These are phyloP conservation scores for Lepidium sativum DNA, from an alignment of 345 rosid species.

Conservation along the genomic window DNA sequence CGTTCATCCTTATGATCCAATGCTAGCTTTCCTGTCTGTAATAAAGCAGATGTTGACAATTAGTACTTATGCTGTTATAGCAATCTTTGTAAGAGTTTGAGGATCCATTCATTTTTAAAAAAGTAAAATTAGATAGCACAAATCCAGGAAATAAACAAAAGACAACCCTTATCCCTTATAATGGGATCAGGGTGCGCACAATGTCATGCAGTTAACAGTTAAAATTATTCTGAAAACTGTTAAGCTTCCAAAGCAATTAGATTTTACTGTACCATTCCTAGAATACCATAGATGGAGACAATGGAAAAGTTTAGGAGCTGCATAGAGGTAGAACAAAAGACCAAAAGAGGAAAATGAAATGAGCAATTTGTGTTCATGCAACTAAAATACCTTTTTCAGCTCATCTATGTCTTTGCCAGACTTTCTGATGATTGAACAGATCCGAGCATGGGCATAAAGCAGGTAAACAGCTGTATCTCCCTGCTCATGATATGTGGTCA, in stretches of 20 bases:
- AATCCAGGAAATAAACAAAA: background rate
- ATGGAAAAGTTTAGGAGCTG: background rate
- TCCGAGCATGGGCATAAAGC: constrained; percentile 97
- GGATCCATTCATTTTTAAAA: background rate
- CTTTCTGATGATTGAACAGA: constrained; percentile 90
- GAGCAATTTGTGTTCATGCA: background rate
- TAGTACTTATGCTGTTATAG: background rate
- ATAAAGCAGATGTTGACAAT: constrained; percentile 3
- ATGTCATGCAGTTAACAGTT: background rate
- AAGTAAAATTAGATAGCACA: too few species aligned
- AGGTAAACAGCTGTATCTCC: constrained; percentile 97
- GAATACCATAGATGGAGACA: background rate
- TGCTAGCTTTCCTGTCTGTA: constrained; percentile 45
- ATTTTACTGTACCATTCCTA: background rate
- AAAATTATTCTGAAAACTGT: background rate
- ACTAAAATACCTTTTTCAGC: constrained; percentile 60
- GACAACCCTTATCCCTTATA: background rate
- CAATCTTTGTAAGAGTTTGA: background rate
- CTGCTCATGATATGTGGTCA: constrained; percentile 35
- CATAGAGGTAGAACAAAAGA: background rate
- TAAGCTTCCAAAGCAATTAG: background rate
- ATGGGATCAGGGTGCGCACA: background rate
- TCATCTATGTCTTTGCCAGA: constrained; percentile 78
- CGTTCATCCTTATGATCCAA: constrained; percentile 70
- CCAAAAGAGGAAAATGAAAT: background rate